Evolutionary conservation across 768 basidiomycete genomes (phyloP), one percentile per base, ranked within the genome.

Genomic region (Cyclocybe aegerita): DNA sequence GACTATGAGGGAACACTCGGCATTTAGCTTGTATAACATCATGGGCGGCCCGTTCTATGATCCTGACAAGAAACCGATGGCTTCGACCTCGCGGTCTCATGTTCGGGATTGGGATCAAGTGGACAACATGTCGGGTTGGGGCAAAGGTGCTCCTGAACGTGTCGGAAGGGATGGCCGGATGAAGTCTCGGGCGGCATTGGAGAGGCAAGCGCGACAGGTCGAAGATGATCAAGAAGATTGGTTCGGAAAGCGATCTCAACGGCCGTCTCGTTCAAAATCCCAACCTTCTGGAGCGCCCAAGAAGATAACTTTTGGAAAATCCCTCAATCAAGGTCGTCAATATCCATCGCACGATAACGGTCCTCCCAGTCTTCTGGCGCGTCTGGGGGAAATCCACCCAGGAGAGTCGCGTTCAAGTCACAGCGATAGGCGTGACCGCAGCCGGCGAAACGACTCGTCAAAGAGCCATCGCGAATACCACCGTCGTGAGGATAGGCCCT

Each of bases 11-110:
- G 85, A 85, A 52, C 72, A 73, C 9, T 88, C 86, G 7, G 88
- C 88, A 4, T 91, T 91, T 65, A 78, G 88, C 59, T 63, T 62
- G 29, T 72, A 81, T 60, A 88, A 87, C 60, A 69, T 77, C 16
- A 71, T 76, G 47, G 73, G 76, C 0, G 86, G 89, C 0, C 90
- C 90, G 6, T 92, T 90, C 67, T 79, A 72, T 44, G 76, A 80
- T 53, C 71, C 74, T 12, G 48, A 53, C 4, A 60, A 68, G 10
- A 68, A 72, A 31, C 61, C 64, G 1, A 47, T 65, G 29, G 49
- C 57, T 8, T 59, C 71, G 1, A 49, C 49, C 31, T 59, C 53
- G n/a, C 61, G 60, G 42, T 64, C 58, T 50, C 74, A 73, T 23
- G 61, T 66, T 9, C 72, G 77, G 15, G 73, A 79, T 44, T 77